Base-by-base conservation (phyloP, 1,139 yeast species). In the Hyphopichia burtonii region DNA sequence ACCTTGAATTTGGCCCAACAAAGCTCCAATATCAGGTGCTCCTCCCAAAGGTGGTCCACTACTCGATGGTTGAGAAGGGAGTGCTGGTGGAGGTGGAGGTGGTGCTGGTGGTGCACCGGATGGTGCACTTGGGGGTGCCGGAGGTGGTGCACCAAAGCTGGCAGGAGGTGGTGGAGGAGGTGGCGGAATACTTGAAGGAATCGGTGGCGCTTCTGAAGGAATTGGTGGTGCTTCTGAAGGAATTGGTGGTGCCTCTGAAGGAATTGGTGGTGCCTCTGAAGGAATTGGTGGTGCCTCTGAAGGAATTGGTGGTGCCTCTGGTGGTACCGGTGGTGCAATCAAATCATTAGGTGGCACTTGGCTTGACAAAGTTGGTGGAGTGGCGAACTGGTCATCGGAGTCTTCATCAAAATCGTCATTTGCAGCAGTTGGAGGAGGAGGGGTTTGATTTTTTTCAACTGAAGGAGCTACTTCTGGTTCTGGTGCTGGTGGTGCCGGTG, bases 1-100 rank as follows among this genome's bases (percentile, higher is more conserved):
- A 3, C 71, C 73, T n/a, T 72, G 71, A 44, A 80, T 80, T 53
- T 80, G 83, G 8, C 82, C 81, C 37, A 80, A 65, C 35, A 80
- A 65, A 0, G 80, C 78, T 18, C 69, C 61, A 35, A 78, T 65
- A 42, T 67, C 61, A 4, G 74, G 69, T 2, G 65, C 58, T 0
- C 68, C 71, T 1, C 59, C 55, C 2, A 59, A 44, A 2, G 58
- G 38, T 10, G 63, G 49, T 16, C n/a, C n/a, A 3, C 20, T 12
- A 14, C 19, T 9, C 6, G 15, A 5, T 11, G 12, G 14, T 2
- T 46, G 35, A 11, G 51, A 43, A 4, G 51, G 44, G 6, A 46
- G 38, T 11, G 51, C 42, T 23, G 54, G 44, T 5, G 53, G 47
- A n/a, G 46, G 43, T 10, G 54, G 43, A 2, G 59, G 56, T 4